phyloP scores from a whole-genome alignment of 129 eudicot species.

The Daucus carota region DH1_v3.0 NC_030382.2:261501-262000 shows the following conservation, averaged over 20 bases:
- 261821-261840: conserved; percentile 67
- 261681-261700: conserved; percentile 58
- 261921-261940: background rate
- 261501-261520: conserved; percentile 57
- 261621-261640: conserved; percentile 73
- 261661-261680: conserved; percentile 33
- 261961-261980: background rate
- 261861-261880: conserved; percentile 30
- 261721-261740: conserved; percentile 71
- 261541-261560: conserved; percentile 43
- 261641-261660: conserved; percentile 70
- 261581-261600: conserved; percentile 53
- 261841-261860: conserved; percentile 62
- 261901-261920: background rate
- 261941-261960: background rate
- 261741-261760: conserved; percentile 82
- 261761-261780: conserved; percentile 59
- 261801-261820: conserved; percentile 88
- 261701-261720: conserved; percentile 75
- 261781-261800: conserved; percentile 59
- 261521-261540: conserved; percentile 80
- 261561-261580: conserved; percentile 61
- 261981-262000: too few species aligned
- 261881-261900: background rate
- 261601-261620: conserved; percentile 71